Base-by-base conservation (phyloP, 257 asterid species). In the Solanum arcanum region DNA sequence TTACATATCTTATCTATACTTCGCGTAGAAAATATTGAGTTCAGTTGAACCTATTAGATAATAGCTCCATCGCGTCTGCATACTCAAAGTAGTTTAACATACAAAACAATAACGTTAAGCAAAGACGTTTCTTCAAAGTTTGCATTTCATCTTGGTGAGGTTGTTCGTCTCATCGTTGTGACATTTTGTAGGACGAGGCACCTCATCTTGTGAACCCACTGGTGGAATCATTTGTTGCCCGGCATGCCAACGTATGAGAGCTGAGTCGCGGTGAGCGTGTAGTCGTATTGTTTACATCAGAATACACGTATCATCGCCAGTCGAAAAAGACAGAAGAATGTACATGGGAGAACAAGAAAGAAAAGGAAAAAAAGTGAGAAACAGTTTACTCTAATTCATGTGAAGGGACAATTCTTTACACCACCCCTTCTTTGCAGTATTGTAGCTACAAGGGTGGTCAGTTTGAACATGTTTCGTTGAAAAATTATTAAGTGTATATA, bases 161-260 rank as follows among this genome's bases (percentile, higher is more conserved):
- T 62, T 11, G 70, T 62, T 62, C 27, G 25, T 78, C 84, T 27
- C 25, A 16, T 78, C 11, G 1, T 16, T 44, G 84, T 27, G 18
- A 80, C 44, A 80, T 80, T 80, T 78, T 91, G 93, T 84, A 94
- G 95, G 99, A 96, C 72, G 99, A 96, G 90, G 99, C 99, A 9
- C 99, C 99, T 66, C 94, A 95, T 85, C 92, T 96, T 11, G 98
- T 94, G 76, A 96, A 96, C 87, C 98, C 97, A 44, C 91, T 95
- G 62, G 88, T 95, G 37, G 80, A 87, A 78, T 91, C 97, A 60
- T 96, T 96, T 84, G 99, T 96, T 84, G 94, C 95, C 37, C 92
- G 93, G 25, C 98, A 96, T 89, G 89, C 90, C 69, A 81, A 31
- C 46, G 11, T 29, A 27, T 80, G 85, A 47, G 27, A 80, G 52